These are phyloP conservation scores for Eucalyptus viminalis DNA, from an alignment of 345 rosid species.

Conservation along the genomic window DNA sequence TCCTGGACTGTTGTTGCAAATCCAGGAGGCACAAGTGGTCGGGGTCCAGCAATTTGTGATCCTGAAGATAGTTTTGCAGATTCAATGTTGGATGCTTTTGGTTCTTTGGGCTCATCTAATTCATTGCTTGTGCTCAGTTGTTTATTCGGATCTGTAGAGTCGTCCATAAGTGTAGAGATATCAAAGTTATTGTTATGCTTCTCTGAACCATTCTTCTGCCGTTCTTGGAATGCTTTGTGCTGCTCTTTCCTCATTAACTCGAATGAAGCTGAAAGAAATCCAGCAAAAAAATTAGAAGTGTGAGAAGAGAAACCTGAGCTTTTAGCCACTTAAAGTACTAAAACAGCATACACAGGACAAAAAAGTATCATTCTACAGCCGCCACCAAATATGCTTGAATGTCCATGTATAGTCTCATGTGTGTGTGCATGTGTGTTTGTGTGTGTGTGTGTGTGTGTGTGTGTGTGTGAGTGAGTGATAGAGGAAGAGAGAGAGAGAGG, in stretches of 20 bases:
- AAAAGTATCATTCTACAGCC: not conserved
- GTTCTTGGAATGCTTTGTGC: conserved; percentile 69
- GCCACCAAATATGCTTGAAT: not conserved
- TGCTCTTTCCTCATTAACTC: conserved; percentile 97
- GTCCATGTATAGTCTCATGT: not conserved
- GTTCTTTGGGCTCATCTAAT: conserved; percentile 20
- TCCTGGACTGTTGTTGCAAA: conserved; percentile 52
- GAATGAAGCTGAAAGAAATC: conserved; percentile 55
- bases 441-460: not conserved
- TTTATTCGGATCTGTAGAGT: conserved; percentile 50
- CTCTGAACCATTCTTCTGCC: conserved; percentile 55
- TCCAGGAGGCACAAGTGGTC: conserved; percentile 99
- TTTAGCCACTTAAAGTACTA: not conserved
- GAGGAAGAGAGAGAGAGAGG: not conserved
- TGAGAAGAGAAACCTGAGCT: not conserved
- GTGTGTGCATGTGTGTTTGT: not conserved
- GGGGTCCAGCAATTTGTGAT: conserved; percentile 42
- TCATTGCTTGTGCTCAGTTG: conserved; percentile 17
- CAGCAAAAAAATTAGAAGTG: conserved; percentile 4
- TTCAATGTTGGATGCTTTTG: conserved; percentile 5
- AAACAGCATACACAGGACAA: not conserved
- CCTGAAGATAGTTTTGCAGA: conserved; percentile 26
- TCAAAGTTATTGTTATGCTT: conserved; percentile 53
- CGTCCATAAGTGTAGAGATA: conserved; percentile 45
- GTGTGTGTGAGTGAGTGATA: not conserved